Base-by-base conservation (phyloP, 257 asterid species). In the Petunia secreta region DNA sequence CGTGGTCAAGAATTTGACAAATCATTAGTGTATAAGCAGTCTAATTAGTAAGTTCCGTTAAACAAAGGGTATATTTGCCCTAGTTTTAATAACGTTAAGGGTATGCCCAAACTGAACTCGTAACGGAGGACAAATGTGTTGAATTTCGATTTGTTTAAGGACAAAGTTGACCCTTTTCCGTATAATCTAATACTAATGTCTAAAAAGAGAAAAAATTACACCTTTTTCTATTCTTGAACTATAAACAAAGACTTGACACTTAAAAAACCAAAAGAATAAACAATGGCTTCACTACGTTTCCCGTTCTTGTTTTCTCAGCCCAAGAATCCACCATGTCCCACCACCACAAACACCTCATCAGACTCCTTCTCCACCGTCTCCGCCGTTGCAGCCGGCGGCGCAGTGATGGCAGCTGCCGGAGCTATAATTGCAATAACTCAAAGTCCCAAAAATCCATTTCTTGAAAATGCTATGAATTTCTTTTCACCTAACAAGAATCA, bases 241-340 rank as follows among this genome's bases (percentile, higher is more conserved):
- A 44, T 4, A 63, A 37, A 37, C 8, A 37, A 38, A 14, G 25
- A 75, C 4, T 10, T 5, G 52, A 0, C 58, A 41, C 52, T 69
- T 38, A 37, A 63, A 10, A 37, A 54, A 13, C 4, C 7, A n/a
- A n/a, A 77, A 60, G 14, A 81, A 62, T 37, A 64, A 69, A 54
- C 25, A 1, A 91, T 92, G 97, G 92, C 85, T 77, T 90, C 97
- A 77, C 83, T 92, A 53, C 89, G 94, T 83, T 95, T 95, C 85
- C 97, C 97, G 13, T 91, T 95, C 98, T 91, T 88, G 93, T 88
- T 89, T 93, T 80, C 96, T 90, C 97, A 82, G 93, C 92, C 99
- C 74, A 89, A 92, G 6, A 82, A 58, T 34, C 92, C 89, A 38
- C 87, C 90, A 36, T 10, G 80, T 74, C 67, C 86, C 73, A 79